Conservation (phyloP, 208 protist species). For the Leishmania turanica region DNA sequence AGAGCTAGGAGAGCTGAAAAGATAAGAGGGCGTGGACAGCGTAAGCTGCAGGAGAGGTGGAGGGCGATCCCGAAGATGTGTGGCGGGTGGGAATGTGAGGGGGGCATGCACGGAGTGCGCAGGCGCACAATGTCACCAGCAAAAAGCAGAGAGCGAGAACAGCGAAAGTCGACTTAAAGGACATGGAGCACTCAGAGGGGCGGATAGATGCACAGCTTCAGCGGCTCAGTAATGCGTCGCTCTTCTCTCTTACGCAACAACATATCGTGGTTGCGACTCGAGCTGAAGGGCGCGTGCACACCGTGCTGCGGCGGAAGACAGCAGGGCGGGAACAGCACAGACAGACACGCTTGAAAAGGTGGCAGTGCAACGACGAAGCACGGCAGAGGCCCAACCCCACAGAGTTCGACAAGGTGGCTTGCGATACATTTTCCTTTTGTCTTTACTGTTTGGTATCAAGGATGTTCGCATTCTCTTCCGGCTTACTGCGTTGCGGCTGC, state of each 20-base stretch:
- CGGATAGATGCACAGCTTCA: too few relatives aligned
- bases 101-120: too few relatives aligned
- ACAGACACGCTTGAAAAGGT: neutral
- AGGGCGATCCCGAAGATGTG: neutral
- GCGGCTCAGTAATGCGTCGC: too few relatives aligned
- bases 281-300: neutral
- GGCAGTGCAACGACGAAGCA: neutral
- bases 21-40: neutral
- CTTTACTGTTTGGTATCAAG: neutral
- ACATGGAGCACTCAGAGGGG: neutral
- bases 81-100: neutral
- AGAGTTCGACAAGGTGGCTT: neutral
- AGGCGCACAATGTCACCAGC: neutral
- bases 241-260: too few relatives aligned
- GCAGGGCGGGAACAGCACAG: neutral
- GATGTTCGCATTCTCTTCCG: neutral
- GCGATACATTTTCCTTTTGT: neutral
- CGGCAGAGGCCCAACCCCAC: neutral
- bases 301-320: neutral
- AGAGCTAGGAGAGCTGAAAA: slow-evolving; percentile 5
- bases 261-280: neutral
- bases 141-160: neutral
- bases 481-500: neutral
- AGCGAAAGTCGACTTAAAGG: neutral
- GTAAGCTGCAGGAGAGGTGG: neutral